Percentiles rank a stretch among this genome's conserved stretches.
These are phyloP conservation scores for Ophiostoma ulmi DNA, from an alignment of 2,329 filamentous ascomycete species.

Conservation along the genomic window DNA sequence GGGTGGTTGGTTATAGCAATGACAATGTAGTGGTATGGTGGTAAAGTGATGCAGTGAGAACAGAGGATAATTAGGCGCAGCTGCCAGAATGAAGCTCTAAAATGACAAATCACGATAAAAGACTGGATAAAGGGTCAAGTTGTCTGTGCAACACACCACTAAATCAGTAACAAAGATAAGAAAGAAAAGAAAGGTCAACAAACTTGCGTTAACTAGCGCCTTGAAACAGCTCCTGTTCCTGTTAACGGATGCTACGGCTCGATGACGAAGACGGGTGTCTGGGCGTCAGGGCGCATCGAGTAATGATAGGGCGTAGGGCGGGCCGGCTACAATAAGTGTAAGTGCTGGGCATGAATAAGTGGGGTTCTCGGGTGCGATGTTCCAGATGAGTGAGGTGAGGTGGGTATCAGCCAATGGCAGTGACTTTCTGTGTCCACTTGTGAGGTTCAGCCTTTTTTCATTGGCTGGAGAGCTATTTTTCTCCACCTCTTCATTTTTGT, in stretches of 20 bases:
- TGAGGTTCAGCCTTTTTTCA: neutral
- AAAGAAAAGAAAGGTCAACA: neutral
- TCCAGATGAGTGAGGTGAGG: neutral
- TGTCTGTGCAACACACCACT: neutral
- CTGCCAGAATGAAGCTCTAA: neutral
- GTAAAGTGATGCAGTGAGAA: neutral
- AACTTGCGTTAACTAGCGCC: neutral
- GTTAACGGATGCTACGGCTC: neutral
- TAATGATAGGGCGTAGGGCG: neutral
- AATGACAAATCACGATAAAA: neutral
- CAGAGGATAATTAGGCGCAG: neutral
- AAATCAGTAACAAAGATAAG: neutral
- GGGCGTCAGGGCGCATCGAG: neutral
- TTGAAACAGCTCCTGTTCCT: slow-evolving; percentile 7
- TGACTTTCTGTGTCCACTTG: neutral
- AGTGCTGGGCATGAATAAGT: neutral
- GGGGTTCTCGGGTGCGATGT: neutral
- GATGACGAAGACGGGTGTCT: neutral
- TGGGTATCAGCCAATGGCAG: neutral
- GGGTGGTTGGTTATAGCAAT: neutral
- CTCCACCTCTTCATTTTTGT: neutral
- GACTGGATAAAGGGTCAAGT: neutral
- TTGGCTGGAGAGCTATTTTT: neutral
- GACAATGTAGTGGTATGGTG: neutral
- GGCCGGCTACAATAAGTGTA: neutral